These are phyloP conservation scores for Smallanthus sonchifolius DNA, from an alignment of 129 eudicot species.

Conservation along the genomic window DNA sequence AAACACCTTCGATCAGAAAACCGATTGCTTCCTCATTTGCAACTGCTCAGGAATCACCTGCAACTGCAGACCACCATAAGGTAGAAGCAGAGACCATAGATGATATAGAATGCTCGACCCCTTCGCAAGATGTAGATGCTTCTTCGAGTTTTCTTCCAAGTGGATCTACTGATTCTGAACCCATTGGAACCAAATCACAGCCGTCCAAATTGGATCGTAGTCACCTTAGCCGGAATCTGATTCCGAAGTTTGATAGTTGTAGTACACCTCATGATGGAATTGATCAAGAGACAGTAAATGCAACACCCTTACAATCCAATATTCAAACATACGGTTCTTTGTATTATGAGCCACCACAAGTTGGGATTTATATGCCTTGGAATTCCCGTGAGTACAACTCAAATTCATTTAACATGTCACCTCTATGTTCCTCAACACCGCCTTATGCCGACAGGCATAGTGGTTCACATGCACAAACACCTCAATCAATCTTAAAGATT, in stretches of 20 bases:
- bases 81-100: constrained; percentile 40
- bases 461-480: constrained; percentile 40
- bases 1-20: constrained; percentile 34
- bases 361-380: constrained; percentile 38
- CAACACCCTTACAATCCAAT: constrained; percentile 36
- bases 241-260: constrained; percentile 33
- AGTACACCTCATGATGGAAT: constrained; percentile 22
- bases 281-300: constrained; percentile 28
- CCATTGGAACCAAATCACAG: constrained; percentile 23
- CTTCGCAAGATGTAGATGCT: constrained; percentile 42
- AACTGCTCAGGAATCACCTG: constrained; percentile 41
- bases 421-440: constrained; percentile 54
- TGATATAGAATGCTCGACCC: constrained; percentile 41
- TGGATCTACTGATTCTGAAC: constrained; percentile 52
- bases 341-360: constrained; percentile 67
- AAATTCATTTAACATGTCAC: constrained; percentile 29
- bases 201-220: constrained; percentile 32
- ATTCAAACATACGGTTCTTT: constrained; percentile 51
- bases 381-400: constrained; percentile 34
- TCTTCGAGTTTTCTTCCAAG: constrained; percentile 34
- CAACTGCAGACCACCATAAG: constrained; percentile 43
- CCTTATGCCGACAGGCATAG: constrained; percentile 49
- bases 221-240: constrained; percentile 32
- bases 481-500: constrained; percentile 69
- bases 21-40: constrained; percentile 31